These are phyloP conservation scores for Chlamydomonas sphaeroides DNA, from an alignment of 139 green algal species.

Conservation along the genomic window DNA sequence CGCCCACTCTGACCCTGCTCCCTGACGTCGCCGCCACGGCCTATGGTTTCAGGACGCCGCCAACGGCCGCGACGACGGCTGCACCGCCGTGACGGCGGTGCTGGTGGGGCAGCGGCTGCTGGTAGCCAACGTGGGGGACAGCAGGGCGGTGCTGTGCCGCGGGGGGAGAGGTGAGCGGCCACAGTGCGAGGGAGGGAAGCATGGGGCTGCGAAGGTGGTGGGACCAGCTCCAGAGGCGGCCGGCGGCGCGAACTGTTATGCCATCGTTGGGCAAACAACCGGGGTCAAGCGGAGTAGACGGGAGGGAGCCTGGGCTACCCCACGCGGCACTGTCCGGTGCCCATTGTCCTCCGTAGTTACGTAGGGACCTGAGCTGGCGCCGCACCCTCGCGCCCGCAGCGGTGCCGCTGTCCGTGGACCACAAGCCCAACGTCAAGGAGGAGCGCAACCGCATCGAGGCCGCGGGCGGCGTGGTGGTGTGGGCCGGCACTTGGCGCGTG, in stretches of 20 bases:
- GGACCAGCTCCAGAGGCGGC: no score
- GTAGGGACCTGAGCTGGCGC: no score
- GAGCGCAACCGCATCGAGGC: slow-evolving; percentile 93
- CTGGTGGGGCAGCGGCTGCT: slow-evolving; percentile 78
- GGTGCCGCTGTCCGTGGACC: slow-evolving; percentile 72
- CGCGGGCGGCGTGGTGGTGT: slow-evolving; percentile 90
- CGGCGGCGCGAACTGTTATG: no score
- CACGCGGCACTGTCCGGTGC: no score
- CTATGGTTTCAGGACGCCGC: slow-evolving; percentile 62
- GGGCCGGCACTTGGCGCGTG: slow-evolving; percentile 96
- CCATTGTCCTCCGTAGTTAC: no score
- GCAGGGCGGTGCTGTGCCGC: slow-evolving; percentile 83
- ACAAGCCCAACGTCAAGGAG: slow-evolving; percentile 94
- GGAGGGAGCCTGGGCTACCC: no score
- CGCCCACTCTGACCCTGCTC: no score
- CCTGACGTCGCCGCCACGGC: no score
- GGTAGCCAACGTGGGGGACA: slow-evolving; percentile 95
- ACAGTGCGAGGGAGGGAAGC: no score
- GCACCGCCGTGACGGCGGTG: slow-evolving; percentile 87
- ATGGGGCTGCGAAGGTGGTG: no score
- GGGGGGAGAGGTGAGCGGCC: slow-evolving; percentile 71
- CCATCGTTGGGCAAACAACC: no score
- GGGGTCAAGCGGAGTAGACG: no score
- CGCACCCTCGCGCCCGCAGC: neutral
- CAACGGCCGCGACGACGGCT: slow-evolving; percentile 82